Conservation (phyloP, 1,284 basidiomycete species). For the Meira miltonrushii region DNA sequence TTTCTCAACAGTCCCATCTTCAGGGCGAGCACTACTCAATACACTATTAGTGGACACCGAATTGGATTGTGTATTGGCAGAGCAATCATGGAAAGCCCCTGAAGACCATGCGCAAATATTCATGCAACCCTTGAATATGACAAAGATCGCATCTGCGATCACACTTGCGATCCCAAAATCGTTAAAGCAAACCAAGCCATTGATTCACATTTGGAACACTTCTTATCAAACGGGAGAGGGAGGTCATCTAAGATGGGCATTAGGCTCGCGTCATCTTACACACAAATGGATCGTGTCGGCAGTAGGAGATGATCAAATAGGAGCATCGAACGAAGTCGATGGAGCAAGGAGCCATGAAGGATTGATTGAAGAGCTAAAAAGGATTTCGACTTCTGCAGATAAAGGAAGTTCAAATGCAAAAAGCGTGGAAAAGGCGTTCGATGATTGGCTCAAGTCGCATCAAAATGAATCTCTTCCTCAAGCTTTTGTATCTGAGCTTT, state of each 20-base stretch:
- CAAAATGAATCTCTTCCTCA: not conserved
- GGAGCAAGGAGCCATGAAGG: not conserved
- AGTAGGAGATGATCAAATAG: not conserved
- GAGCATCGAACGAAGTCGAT: not conserved
- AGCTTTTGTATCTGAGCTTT: not conserved
- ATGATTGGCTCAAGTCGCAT: not conserved
- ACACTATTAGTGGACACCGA: not conserved
- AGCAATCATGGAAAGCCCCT: not conserved
- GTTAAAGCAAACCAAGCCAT: not conserved
- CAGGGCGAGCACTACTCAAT: too few relatives aligned
- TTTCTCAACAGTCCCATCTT: too few relatives aligned
- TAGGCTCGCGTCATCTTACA: not conserved
- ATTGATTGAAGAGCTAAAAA: slow-evolving; percentile 1
- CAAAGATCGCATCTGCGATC: not conserved
- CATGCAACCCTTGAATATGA: not conserved
- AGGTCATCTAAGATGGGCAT: slow-evolving; percentile 2
- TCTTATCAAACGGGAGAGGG: not conserved
- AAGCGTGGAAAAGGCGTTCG: not conserved
- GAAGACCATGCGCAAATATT: not conserved
- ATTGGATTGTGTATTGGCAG: not conserved
- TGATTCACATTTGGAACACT: not conserved
- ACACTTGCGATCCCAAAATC: not conserved
- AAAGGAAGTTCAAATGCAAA: not conserved
- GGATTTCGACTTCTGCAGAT: not conserved
- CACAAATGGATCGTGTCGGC: not conserved